Evolutionary conservation across 2,329 filamentous ascomycete genomes (phyloP).

Genomic region (Phialophora verrucosa): DNA sequence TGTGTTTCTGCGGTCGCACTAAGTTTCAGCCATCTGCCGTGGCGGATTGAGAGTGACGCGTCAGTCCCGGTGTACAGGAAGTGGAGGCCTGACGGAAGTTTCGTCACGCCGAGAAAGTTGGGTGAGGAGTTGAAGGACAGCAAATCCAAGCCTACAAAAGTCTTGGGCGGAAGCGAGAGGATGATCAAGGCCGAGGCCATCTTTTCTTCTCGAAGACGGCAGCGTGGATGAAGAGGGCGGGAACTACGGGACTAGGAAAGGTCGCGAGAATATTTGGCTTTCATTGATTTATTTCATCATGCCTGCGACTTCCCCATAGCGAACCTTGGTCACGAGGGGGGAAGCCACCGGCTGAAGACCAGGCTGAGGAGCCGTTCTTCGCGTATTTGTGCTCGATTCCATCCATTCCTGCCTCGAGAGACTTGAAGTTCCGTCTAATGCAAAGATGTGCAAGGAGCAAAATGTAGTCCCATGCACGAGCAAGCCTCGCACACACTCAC

Average conservation of each 20-base stretch:
- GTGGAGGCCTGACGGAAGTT: constrained; percentile 64
- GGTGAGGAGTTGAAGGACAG: constrained; percentile 68
- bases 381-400: constrained; percentile 51
- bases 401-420: not conserved
- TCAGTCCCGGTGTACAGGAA: constrained; percentile 67
- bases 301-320: constrained; percentile 11
- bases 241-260: constrained; percentile 7
- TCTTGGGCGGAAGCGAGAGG: constrained; percentile 52
- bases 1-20: constrained; percentile 35
- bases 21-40: constrained; percentile 61
- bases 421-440: not conserved
- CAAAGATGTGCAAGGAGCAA: not conserved
- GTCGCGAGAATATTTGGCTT: constrained; percentile 6
- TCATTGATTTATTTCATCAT: constrained; percentile 22
- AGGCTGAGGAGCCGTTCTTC: constrained; percentile 60
- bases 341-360: constrained; percentile 51
- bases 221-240: not conserved
- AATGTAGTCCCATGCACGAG: constrained; percentile 10
- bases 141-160: constrained; percentile 59
- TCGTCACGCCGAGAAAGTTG: constrained; percentile 66
- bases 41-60: constrained; percentile 63
- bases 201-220: not conserved
- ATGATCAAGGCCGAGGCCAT: constrained; percentile 48
- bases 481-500: constrained; percentile 60
- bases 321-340: constrained; percentile 14